Conservation (phyloP, 331 rosid genomes). For the Saraca asoca region DNA sequence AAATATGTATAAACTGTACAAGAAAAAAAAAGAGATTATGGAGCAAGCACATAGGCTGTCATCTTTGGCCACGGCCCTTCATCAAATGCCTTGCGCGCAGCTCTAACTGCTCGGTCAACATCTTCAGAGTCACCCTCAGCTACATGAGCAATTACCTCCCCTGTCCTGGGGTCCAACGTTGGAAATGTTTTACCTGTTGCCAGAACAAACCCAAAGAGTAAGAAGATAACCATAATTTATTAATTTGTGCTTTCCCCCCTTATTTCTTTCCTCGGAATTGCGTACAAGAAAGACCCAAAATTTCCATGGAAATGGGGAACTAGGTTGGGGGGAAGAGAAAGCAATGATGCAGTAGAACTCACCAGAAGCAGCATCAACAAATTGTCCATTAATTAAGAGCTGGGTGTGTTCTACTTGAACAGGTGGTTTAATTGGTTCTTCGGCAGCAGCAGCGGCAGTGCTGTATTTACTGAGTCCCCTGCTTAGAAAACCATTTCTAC, state of each 20-base stretch:
- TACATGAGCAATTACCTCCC: conserved; percentile 76
- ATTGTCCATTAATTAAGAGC: conserved; percentile 78
- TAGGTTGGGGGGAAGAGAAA: background rate
- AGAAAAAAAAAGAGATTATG: conserved; percentile 4
- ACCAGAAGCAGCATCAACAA: conserved; percentile 84
- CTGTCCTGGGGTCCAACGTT: conserved; percentile 84
- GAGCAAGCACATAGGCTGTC: conserved; percentile 75
- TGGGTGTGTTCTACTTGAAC: conserved; percentile 54
- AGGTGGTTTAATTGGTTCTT: conserved; percentile 64
- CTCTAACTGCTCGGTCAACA: conserved; percentile 71
- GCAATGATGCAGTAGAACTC: conserved; percentile 22
- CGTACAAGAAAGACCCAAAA: too few species aligned
- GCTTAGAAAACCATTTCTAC: conserved; percentile 45
- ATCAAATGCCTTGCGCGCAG: conserved; percentile 91
- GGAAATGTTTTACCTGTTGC: conserved; percentile 76
- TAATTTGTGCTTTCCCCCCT: background rate
- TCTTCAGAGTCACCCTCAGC: conserved; percentile 87
- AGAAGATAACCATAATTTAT: conserved; percentile 15
- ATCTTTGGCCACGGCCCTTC: conserved; percentile 92
- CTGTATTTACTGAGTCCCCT: conserved; percentile 53
- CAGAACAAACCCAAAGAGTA: conserved; percentile 25
- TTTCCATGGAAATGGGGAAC: background rate
- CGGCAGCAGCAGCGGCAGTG: conserved; percentile 63
- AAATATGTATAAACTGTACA: background rate
- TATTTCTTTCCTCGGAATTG: background rate